A percentile compares a stretch with the other conserved stretches of the same genome.
These are phyloP conservation scores for Lactarius evosmus DNA, from an alignment of 768 basidiomycete species.

Conservation along the genomic window DNA sequence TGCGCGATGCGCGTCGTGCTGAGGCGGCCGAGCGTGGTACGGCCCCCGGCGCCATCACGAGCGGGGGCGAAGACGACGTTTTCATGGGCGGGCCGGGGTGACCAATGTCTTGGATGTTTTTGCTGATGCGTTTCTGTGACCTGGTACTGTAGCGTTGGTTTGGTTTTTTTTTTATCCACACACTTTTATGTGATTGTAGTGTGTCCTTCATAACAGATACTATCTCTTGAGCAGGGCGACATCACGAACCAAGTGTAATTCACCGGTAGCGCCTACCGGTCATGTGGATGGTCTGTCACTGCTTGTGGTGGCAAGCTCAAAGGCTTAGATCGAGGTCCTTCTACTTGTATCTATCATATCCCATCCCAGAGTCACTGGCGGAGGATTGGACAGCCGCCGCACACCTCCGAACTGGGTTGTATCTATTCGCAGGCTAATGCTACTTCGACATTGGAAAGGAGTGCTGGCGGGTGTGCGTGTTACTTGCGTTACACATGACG, in stretches of 20 bases:
- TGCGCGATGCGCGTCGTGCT: slow-evolving; percentile 9
- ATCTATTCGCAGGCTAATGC: slow-evolving; percentile 3
- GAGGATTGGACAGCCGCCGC: neutral
- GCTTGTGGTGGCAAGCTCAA: neutral
- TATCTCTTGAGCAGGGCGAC: too few species aligned
- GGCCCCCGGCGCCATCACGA: neutral
- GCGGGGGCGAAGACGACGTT: neutral
- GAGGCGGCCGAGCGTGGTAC: neutral
- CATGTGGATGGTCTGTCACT: neutral
- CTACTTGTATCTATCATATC: too few species aligned
- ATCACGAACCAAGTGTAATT: neutral
- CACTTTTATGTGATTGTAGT: neutral
- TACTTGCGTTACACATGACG: too few species aligned
- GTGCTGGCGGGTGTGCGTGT: neutral
- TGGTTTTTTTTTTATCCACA: too few species aligned
- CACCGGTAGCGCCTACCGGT: neutral
- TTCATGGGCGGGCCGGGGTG: neutral
- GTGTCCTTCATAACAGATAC: neutral
- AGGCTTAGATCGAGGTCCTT: neutral
- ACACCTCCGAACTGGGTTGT: neutral
- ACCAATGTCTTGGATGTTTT: neutral
- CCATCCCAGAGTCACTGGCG: neutral
- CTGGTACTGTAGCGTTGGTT: neutral
- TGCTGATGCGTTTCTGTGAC: neutral
- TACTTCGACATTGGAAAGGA: neutral